Evolutionary conservation across 352 stramenopile species (phyloP).

Genomic region (Ochromonadaceae sp.): DNA sequence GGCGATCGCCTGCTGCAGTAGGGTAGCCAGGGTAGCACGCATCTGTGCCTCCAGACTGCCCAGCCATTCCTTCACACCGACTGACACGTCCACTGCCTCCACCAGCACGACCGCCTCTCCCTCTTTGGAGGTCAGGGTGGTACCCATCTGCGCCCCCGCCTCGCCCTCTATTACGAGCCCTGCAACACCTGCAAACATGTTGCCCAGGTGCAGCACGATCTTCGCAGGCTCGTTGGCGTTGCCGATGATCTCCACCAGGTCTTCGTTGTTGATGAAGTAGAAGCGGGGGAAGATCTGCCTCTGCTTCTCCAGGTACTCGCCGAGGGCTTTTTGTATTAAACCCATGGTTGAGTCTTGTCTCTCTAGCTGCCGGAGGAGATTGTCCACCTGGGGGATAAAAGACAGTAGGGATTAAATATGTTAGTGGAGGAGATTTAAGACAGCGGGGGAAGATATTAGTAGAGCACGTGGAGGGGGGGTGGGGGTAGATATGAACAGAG

Average conservation of each 20-base stretch:
- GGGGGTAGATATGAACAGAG: no score
- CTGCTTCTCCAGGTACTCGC: slow-evolving; percentile 97
- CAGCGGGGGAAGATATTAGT: no score
- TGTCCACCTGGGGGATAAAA: slow-evolving; percentile 52
- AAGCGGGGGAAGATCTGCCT: slow-evolving; percentile 76
- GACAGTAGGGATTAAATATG: no score
- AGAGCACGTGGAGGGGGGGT: no score
- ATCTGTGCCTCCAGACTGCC: slow-evolving; percentile 91
- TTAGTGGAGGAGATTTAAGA: no score
- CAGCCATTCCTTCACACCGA: slow-evolving; percentile 74
- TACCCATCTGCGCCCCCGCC: neutral
- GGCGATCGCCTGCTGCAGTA: slow-evolving; percentile 78
- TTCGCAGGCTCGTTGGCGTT: slow-evolving; percentile 95
- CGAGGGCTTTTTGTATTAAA: slow-evolving; percentile 98
- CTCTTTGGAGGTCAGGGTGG: slow-evolving; percentile 92
- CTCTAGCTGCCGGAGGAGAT: slow-evolving; percentile 51
- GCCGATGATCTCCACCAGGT: slow-evolving; percentile 99
- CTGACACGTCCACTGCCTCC: slow-evolving; percentile 75
- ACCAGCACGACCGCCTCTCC: slow-evolving; percentile 89
- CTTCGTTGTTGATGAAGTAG: slow-evolving; percentile 99
- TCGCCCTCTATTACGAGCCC: slow-evolving; percentile 47
- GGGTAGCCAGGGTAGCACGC: slow-evolving; percentile 79
- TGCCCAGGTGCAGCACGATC: slow-evolving; percentile 69
- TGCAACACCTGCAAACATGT: slow-evolving; percentile 98
- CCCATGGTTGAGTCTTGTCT: slow-evolving; percentile 89